A percentile compares a stretch with the other conserved stretches of the same genome.
phyloP scores from a whole-genome alignment of 2,329 filamentous ascomycete species.

The Aspergillus caelatus region DNA sequence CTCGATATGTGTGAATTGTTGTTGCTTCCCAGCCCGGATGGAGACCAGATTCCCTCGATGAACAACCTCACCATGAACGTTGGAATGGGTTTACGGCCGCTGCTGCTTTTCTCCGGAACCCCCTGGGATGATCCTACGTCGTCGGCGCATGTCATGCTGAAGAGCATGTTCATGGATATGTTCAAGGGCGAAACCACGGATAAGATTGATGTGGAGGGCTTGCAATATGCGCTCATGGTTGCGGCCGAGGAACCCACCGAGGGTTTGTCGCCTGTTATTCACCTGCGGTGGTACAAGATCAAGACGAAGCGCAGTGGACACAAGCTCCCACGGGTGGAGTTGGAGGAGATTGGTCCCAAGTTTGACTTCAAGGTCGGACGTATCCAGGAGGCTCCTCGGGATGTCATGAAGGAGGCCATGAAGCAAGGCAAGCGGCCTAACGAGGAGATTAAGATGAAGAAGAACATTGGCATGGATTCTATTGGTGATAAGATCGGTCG shows the following conservation, averaged over 20 bases:
- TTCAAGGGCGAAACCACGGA: conserved; percentile 81
- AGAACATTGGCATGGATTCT: conserved; percentile 89
- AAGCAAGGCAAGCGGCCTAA: conserved; percentile 73
- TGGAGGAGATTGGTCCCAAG: conserved; percentile 92
- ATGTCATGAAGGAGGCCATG: conserved; percentile 85
- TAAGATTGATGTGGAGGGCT: conserved; percentile 90
- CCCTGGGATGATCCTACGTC: conserved; percentile 81
- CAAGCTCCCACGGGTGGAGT: conserved; percentile 83
- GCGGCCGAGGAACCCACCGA: conserved; percentile 67
- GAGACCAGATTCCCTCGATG: conserved; percentile 37
- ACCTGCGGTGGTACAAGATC: conserved; percentile 81
- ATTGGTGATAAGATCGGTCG: conserved; percentile 97
- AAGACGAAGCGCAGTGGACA: conserved; percentile 84
- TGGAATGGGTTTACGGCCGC: conserved; percentile 80
- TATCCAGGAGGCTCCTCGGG: conserved; percentile 74
- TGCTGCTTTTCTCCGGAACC: conserved; percentile 88
- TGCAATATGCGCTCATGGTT: conserved; percentile 87
- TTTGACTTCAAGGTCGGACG: conserved; percentile 90
- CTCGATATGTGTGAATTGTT: conserved; percentile 94
- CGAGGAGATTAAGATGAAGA: conserved; percentile 70
- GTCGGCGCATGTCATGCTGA: conserved; percentile 81
- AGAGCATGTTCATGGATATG: conserved; percentile 85
- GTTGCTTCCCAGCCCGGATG: conserved; percentile 70
- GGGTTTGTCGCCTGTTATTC: conserved; percentile 49
- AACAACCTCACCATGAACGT: conserved; percentile 63